Evolutionary conservation across 2,329 filamentous ascomycete species (phyloP), one percentile per base, ranked within the genome.

Genomic region (Fusarium avenaceum): DNA sequence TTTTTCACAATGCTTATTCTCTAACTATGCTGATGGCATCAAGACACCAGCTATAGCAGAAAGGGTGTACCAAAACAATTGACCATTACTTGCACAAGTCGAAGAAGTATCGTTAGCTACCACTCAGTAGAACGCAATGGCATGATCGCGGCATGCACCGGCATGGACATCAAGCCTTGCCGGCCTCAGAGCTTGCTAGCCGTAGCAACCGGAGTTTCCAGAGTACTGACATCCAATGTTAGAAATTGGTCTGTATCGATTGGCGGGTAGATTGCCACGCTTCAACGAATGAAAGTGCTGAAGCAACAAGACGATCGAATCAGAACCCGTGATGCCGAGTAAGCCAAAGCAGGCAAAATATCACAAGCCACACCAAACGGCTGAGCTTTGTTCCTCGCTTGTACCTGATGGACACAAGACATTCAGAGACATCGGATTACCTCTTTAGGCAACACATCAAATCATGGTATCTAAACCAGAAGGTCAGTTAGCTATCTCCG

Each of bases 171-270:
- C n/a, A 40, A 33, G 30, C 22, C n/a, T n/a, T 17, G 32, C 20
- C 57, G 46, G 40, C 38, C 39, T 44, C 39, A 24, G 6, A 42
- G 11, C 14, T 44, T 22, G 47, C 38, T 17, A 17, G 7, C 15
- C 30, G 7, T 26, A 24, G 15, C 35, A 17, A 14, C 13, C 28
- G 30, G 33, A 10, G 22, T n/a, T 13, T 13, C 19, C 35, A 48
- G 17, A 32, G 24, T 28, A 13, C 17, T 32, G 42, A 17, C 38
- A 55, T 59, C 45, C n/a, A 26, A 57, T 20, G 15, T 35, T 33
- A 17, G 38, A 64, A 54, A 33, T 60, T 68, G 53, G 61, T 47
- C 17, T 17, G 56, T 46, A 45, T 40, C 70, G 71, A 63, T 71
- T 70, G 65, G 72, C 48, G 56, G 52, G 44, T 30, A 30, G 19